phyloP scores from a whole-genome alignment of 768 basidiomycete species.

The Russula olivacea region DNA sequence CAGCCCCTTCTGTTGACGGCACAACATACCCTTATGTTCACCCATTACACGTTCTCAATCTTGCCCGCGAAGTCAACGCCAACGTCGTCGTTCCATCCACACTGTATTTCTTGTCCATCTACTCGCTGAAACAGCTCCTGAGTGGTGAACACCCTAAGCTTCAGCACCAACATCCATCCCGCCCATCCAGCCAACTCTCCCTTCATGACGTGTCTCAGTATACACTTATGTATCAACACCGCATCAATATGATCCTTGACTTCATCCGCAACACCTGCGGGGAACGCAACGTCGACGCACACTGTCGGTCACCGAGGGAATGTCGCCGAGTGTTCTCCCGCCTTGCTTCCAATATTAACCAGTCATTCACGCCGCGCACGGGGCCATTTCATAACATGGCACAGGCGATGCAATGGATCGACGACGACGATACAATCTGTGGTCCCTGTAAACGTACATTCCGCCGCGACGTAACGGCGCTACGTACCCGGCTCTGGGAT shows the following conservation, averaged over 20 bases:
- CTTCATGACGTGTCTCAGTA: conserved; percentile 43
- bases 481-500: conserved; percentile 43
- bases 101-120: conserved; percentile 54
- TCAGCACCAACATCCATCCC: conserved; percentile 41
- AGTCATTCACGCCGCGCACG: conserved; percentile 46
- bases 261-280: conserved; percentile 44
- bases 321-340: conserved; percentile 43
- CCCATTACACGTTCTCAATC: conserved; percentile 51
- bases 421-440: conserved; percentile 41
- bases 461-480: conserved; percentile 34
- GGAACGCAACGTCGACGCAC: conserved; percentile 29
- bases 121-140: conserved; percentile 45
- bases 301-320: conserved; percentile 30
- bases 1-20: conserved; percentile 37
- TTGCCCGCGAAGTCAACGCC: conserved; percentile 47
- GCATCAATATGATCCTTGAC: conserved; percentile 42
- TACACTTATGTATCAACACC: conserved; percentile 53
- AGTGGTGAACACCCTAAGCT: conserved; percentile 51
- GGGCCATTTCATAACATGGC: conserved; percentile 50
- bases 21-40: conserved; percentile 55
- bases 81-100: conserved; percentile 45
- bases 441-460: conserved; percentile 40
- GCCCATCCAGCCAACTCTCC: conserved; percentile 41
- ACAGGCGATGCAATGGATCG: conserved; percentile 38
- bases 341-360: conserved; percentile 39